Evolutionary conservation across 225 moss, liverwort and hornwort species (phyloP), one percentile per base, ranked within the genome.

Genomic region (Asterella californica): DNA sequence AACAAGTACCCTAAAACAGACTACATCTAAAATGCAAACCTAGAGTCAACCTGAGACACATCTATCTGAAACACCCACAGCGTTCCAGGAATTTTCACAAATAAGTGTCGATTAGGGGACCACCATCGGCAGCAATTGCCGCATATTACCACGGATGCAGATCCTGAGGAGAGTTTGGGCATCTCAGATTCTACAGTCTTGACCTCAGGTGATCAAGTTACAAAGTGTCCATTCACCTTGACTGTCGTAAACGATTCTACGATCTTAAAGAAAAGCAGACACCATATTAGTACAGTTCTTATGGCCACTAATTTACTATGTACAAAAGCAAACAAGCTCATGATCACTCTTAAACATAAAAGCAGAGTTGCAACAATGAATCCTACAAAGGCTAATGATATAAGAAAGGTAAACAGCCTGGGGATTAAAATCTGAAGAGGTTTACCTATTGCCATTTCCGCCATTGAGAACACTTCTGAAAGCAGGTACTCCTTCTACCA

Each of bases 371-470:
- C 37, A 69, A 36, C 37, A 38, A 21, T 19, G 11, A 59, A 21
- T 59, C 7, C 17, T 34, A 34, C 67, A 19, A 37, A 17, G 36
- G 15, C 67, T 68, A 68, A n/a, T n/a, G n/a, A n/a, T n/a, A n/a
- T n/a, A n/a, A n/a, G n/a, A n/a, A n/a, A n/a, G n/a, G n/a, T n/a
- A n/a, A n/a, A n/a, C n/a, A n/a, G n/a, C n/a, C n/a, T n/a, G n/a
- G 12, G 67, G 4, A 12, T 68, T 34, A 33, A 34, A 68, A 34
- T 34, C 33, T 37, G 15, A 12, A 68, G 17, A 33, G 46, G 24
- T 27, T 46, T 72, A 72, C 72, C 47, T 48, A 24, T 72, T 72
- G 25, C 25, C 21, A 9, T n/a, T 72, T 72, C 72, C 72, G 72
- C 46, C 72, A 72, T 72, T 48, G 48, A n/a, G n/a, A 48, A 37